These are phyloP conservation scores for Cucumis sativus DNA, from an alignment of 306 rosid species.

Conservation along the genomic window DNA sequence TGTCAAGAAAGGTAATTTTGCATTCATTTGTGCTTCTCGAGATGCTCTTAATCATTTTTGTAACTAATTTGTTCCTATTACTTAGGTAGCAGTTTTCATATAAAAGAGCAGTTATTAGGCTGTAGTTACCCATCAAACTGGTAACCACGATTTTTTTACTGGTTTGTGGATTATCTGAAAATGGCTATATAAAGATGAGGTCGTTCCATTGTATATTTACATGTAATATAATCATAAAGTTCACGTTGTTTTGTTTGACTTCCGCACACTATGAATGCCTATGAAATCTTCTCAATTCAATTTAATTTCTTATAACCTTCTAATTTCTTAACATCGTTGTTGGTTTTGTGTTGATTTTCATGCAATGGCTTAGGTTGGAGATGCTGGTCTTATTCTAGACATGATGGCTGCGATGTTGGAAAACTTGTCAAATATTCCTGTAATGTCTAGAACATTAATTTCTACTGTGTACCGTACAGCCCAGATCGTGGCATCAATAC, in stretches of 20 bases:
- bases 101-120: not conserved
- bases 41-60: not conserved
- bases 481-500: slow-evolving; percentile 30
- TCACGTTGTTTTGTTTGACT: not conserved
- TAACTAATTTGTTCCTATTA: not conserved
- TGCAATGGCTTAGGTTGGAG: slow-evolving; percentile 64
- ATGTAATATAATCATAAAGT: not conserved
- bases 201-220: not conserved
- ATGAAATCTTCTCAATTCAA: not conserved
- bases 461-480: slow-evolving; percentile 34
- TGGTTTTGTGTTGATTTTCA: not conserved
- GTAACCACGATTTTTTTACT: not conserved
- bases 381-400: slow-evolving; percentile 72
- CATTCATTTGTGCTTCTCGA: not conserved
- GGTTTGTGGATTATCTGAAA: not conserved
- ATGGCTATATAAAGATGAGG: not conserved
- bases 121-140: not conserved
- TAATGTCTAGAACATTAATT: slow-evolving; percentile 44
- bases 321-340: not conserved
- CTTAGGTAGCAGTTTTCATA: not conserved
- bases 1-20: slow-evolving; percentile 54
- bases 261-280: not conserved
- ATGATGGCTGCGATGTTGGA: slow-evolving; percentile 83
- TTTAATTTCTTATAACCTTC: not conserved
- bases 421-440: slow-evolving; percentile 55